phyloP scores from a whole-genome alignment of 768 basidiomycete species.

The Termitomyces sp. region DNA sequence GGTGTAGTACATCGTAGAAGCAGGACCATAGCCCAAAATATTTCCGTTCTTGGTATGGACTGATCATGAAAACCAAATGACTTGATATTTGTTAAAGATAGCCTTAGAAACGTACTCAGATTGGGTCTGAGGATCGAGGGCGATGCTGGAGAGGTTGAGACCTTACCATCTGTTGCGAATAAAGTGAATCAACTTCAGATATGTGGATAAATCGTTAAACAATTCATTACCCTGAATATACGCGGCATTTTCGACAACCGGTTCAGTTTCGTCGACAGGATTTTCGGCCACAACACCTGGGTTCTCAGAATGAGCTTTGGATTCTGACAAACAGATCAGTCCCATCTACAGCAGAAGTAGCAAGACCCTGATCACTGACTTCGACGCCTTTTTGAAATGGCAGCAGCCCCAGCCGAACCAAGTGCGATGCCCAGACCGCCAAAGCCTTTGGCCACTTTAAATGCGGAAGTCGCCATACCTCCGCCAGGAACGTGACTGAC shows the following conservation, averaged over 20 bases:
- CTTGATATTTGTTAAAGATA: neutral
- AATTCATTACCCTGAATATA: neutral
- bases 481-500: slow-evolving; percentile 1
- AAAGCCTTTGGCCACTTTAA: slow-evolving; percentile 9
- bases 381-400: neutral
- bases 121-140: neutral
- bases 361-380: neutral
- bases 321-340: neutral
- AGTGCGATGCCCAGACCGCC: slow-evolving; percentile 1
- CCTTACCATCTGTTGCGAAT: neutral
- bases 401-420: slow-evolving; percentile 4
- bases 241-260: neutral
- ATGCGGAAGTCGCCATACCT: slow-evolving; percentile 5
- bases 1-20: neutral
- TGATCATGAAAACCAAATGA: neutral
- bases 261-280: neutral
- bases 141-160: neutral
- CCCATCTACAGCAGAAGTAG: neutral
- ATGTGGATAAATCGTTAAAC: neutral
- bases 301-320: neutral
- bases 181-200: neutral
- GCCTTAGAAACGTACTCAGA: neutral
- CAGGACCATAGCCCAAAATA: neutral
- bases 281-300: neutral
- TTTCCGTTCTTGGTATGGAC: neutral